Evolutionary conservation across 495 filamentous ascomycete species (phyloP), one percentile per base, ranked within the genome.

Genomic region (Aspergillus affinis): DNA sequence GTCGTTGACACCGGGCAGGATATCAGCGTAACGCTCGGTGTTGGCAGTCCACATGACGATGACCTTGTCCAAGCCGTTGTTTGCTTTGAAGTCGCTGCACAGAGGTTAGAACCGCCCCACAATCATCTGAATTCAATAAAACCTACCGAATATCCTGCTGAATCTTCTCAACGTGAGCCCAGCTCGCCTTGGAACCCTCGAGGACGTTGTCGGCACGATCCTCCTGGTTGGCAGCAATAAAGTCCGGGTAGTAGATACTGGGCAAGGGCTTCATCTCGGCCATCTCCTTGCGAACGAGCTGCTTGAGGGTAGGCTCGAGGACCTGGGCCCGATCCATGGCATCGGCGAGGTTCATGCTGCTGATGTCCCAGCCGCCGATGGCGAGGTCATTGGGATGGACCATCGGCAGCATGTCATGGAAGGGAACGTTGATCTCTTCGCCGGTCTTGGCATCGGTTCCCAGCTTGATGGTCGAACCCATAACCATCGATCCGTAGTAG

Each of bases 1-100:
- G 76, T 98, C 95, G 71, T 98, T 98, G 74, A 98, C 86, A 61
- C 94, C 95, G 21, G 84, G 72, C 59, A 96, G 71, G 62, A 98
- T 81, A 60, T 97, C 91, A 61, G 94, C 90, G 71, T 89, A 98
- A 60, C 94, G 92, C 80, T 98, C 94, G 12, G 94, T 98, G 82
- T 98, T 98, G 73, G 94, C 94, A 29, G 95, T 98, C 94, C 94
- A 98, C 79, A 91, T 91, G 57, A 98, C 88, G 65, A 98, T 90
- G 65, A 98, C 90, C 80, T 96, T 97, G 81, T 98, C 94, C 51
- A 98, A 84, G 64, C 76, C 81, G 71, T 98, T 88, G 62, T 81
- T 75, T 54, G 85, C 80, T 84, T 98, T 98, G 84, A 98, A 98
- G 59, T 96, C 87, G 58, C 91, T 90, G 61, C 48, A 23, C 46